Base-by-base conservation (phyloP, 164 flowering plant genomes). In the Macadamia integrifolia region DNA sequence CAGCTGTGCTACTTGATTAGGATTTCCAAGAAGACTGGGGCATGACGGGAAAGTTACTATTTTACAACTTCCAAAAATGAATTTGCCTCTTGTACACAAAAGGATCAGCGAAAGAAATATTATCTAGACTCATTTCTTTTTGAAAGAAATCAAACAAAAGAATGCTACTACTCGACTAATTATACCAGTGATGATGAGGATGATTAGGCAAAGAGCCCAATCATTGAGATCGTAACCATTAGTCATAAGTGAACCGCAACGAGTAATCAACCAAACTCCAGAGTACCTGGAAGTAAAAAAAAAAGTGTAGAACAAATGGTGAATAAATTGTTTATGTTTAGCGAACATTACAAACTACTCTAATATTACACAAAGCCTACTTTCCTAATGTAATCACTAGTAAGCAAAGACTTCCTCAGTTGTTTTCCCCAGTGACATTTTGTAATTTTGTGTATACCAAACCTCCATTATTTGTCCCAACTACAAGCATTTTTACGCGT, bases 181-280 rank as follows among this genome's bases (percentile, higher is more conserved):
- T 60, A 84, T 40, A 62, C 98, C 98, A 3, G 71, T 66, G 23
- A 82, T 61, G 28, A 90, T 66, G 49, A 93, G 88, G 76, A 86
- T 64, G 46, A 48, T 9, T 67, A 93, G 18, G 76, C 97, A 86
- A 44, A 79, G 87, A 68, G 12, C 42, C 93, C 96, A 88, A 29
- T 86, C 71, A 48, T 82, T 82, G 62, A 93, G 79, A 75, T 83
- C 72, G 62, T 90, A 93, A 7, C 87, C 91, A 15, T 62, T 76
- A 60, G 76, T 74, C 69, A 70, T 11, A 29, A 93, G 92, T 9
- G 87, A 76, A 40, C 91, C 96, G 53, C 98, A 93, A 3, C 98
- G 92, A 64, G 92, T 88, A 67, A 93, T 84, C 72, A 93, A 67
- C 98, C 98, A 93, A 65, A 93, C 98, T 52, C 98, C 98, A 56